Base-by-base conservation (phyloP, 257 asterid genomes). In the Primulina tabacum region DNA sequence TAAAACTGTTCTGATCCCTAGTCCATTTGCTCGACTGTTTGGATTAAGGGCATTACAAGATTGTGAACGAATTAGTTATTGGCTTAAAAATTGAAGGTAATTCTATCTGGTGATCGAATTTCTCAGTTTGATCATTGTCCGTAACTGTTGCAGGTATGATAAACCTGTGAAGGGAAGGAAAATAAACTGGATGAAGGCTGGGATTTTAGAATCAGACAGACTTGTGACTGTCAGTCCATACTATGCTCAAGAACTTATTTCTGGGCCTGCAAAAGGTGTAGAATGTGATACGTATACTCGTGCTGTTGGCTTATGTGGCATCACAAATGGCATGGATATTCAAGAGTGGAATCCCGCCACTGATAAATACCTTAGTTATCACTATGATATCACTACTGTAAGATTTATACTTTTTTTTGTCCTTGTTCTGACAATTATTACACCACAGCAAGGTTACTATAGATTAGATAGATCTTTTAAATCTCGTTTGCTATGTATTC, bases 161-260 rank as follows among this genome's bases (percentile, higher is more conserved):
- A 84, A 86, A 81, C 99, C 99, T 1, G 87, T 87, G 57, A 87
- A 85, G 81, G 99, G 99, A 71, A 84, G 97, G 85, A 93, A 93
- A 82, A 86, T 89, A 21, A 93, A 90, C 86, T 93, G 96, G 99
- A 82, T 93, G 92, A 93, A 90, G 80, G 99, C 96, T n/a, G 99
- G 86, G 63, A 84, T 93, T 28, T 65, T 85, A 30, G 96, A 90
- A 81, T 77, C 93, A 0, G 52, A 86, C 26, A 84, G 84, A 77
- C 86, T 85, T 63, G 37, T 91, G 60, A 94, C 97, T 3, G 99
- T 94, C 75, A 90, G 99, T 79, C 97, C 99, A 40, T 75, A 83
- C 86, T 94, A 94, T 37, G 99, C 96, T 12, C 64, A 80, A 73
- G 97, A 94, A 70, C 97, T 94, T 62, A 83, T 87, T 58, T 81